Conservation (phyloP, 495 filamentous ascomycete species). For the Penicillium salamii region DNA sequence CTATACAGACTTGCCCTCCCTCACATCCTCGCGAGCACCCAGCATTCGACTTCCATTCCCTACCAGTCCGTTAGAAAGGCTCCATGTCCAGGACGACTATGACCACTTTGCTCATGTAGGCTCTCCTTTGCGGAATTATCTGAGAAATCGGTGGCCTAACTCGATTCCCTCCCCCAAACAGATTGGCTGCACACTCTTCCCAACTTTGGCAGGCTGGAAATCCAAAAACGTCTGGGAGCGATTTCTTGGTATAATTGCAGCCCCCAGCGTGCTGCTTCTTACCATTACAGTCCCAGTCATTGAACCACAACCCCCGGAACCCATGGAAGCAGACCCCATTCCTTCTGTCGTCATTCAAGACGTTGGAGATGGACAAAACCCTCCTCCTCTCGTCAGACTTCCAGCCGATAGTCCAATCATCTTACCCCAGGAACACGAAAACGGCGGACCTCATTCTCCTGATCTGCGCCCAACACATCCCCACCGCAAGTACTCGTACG, state of each 20-base stretch:
- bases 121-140: constrained; percentile 1
- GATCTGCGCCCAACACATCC: constrained; percentile 10
- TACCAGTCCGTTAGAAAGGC: constrained; percentile 48
- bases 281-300: constrained; percentile 92
- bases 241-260: constrained; percentile 71
- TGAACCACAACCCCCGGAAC: constrained; percentile 58
- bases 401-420: constrained; percentile 45
- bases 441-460: constrained; percentile 2
- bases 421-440: constrained; percentile 15
- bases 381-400: constrained; percentile 33
- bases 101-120: constrained; percentile 18
- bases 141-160: constrained; percentile 71
- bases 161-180: constrained; percentile 61
- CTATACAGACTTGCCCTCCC: constrained; percentile 42
- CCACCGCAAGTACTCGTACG: constrained; percentile 14
- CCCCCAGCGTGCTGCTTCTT: constrained; percentile 85
- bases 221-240: constrained; percentile 77
- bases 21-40: constrained; percentile 47
- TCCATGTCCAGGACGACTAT: constrained; percentile 29
- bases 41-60: constrained; percentile 51
- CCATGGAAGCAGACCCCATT: constrained; percentile 29
- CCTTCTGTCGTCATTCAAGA: constrained; percentile 39
- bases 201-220: constrained; percentile 76
- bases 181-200: constrained; percentile 77
- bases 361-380: constrained; percentile 20